Evolutionary conservation across 2,329 filamentous ascomycete species (phyloP).

Genomic region (Fusarium sp.): DNA sequence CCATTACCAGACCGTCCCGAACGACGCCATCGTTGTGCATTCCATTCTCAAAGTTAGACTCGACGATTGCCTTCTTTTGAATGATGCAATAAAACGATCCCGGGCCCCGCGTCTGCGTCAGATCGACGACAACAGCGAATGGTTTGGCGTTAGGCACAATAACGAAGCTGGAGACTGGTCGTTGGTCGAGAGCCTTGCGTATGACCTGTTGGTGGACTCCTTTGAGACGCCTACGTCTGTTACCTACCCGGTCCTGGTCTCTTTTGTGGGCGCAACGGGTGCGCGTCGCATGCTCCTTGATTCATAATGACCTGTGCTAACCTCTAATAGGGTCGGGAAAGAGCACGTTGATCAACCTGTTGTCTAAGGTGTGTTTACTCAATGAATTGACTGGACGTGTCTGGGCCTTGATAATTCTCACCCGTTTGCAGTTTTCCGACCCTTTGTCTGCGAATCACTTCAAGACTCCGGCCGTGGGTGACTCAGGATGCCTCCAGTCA

Average conservation of each 20-base stretch:
- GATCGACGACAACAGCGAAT: background rate
- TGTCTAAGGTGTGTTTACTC: background rate
- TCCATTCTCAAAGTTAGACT: background rate
- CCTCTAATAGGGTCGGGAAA: background rate
- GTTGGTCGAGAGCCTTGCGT: background rate
- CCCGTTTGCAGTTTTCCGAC: background rate
- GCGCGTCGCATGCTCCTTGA: background rate
- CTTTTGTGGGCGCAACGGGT: background rate
- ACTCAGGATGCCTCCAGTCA: background rate
- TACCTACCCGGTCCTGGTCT: background rate
- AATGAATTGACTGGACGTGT: background rate
- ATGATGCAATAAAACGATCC: background rate
- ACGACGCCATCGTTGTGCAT: background rate
- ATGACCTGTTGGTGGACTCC: background rate
- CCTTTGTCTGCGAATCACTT: accelerated
- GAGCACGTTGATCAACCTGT: background rate
- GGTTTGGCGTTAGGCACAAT: background rate
- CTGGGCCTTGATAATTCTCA: background rate
- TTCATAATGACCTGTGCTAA: background rate
- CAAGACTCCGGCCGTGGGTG: background rate
- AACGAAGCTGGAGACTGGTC: background rate
- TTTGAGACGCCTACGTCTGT: accelerated
- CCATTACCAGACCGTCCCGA: accelerated
- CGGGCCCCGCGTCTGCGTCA: background rate
- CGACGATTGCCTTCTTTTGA: background rate